A percentile compares a stretch with the other conserved stretches of the same genome.
Conservation (phyloP, 2,329 filamentous ascomycete species). For the Colletotrichum sp. region DNA sequence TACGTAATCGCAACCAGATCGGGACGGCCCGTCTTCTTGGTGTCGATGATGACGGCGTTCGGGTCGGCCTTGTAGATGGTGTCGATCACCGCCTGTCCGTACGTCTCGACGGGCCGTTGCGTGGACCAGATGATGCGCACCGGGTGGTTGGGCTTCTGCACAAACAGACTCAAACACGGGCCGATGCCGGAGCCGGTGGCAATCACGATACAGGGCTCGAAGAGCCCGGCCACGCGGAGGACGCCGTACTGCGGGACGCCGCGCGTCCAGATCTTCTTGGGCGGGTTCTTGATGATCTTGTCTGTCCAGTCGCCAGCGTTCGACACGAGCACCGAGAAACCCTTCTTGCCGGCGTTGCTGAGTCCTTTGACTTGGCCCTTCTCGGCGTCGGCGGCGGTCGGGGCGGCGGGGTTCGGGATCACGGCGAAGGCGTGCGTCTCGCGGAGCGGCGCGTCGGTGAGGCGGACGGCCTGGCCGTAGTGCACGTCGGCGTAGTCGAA, state of each 20-base stretch:
- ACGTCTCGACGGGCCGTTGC: constrained; percentile 65
- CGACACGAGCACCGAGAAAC: constrained; percentile 73
- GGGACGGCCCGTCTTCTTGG: constrained; percentile 60
- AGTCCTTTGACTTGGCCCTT: constrained; percentile 12
- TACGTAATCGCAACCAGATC: constrained; percentile 49
- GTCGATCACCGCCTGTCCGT: constrained; percentile 61
- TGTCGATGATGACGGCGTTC: constrained; percentile 72
- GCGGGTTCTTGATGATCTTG: constrained; percentile 65
- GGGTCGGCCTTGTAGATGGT: constrained; percentile 63
- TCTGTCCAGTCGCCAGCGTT: constrained; percentile 79
- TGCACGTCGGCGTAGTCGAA: constrained; percentile 68
- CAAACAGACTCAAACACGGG: constrained; percentile 64
- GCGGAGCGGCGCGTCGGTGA: constrained; percentile 66
- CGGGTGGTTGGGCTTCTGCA: constrained; percentile 42
- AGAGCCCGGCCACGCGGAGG: constrained; percentile 70
- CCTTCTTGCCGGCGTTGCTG: constrained; percentile 44
- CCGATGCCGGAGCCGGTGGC: constrained; percentile 78
- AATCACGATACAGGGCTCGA: constrained; percentile 68
- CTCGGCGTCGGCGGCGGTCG: constrained; percentile 7
- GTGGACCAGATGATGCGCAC: constrained; percentile 75
- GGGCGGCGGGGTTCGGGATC: constrained; percentile 60
- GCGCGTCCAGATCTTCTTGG: constrained; percentile 69
- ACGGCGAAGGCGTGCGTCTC: constrained; percentile 83
- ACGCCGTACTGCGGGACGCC: constrained; percentile 72
- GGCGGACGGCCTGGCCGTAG: constrained; percentile 60